These are phyloP conservation scores for Cladorrhinum sp. DNA, from an alignment of 2,329 filamentous ascomycete genomes.

Conservation along the genomic window DNA sequence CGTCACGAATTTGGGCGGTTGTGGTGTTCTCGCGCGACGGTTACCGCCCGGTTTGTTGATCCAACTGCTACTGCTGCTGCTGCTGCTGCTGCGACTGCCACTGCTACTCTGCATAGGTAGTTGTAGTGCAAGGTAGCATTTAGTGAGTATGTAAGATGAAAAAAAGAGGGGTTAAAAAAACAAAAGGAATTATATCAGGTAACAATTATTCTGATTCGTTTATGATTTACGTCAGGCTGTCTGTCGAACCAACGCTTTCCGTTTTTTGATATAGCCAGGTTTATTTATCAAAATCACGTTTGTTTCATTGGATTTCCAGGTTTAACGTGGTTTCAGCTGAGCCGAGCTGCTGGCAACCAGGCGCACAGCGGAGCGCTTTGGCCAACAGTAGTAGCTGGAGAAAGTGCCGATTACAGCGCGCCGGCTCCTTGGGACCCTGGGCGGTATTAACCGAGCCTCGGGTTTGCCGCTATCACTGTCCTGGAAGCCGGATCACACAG, in stretches of 20 bases:
- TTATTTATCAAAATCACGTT: no score
- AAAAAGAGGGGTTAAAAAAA: not conserved
- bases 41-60: not conserved
- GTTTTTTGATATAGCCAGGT: no score
- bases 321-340: not conserved
- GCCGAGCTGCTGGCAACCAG: not conserved
- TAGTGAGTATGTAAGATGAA: not conserved
- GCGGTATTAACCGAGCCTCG: slow-evolving; percentile 5
- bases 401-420: not conserved
- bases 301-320: slow-evolving; percentile 1
- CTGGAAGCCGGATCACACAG: slow-evolving; percentile 7
- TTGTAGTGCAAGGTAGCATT: no score
- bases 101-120: not conserved
- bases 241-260: no score
- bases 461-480: not conserved
- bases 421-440: not conserved
- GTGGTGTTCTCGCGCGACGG: not conserved
- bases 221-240: no score
- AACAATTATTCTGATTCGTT: no score
- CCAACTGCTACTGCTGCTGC: not conserved
- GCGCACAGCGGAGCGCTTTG: not conserved
- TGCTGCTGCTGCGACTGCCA: not conserved
- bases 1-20: not conserved
- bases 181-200: no score
- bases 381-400: not conserved